Evolutionary conservation across 352 stramenopile species (phyloP), one percentile per base, ranked within the genome.

Genomic region (Detonula confervacea): DNA sequence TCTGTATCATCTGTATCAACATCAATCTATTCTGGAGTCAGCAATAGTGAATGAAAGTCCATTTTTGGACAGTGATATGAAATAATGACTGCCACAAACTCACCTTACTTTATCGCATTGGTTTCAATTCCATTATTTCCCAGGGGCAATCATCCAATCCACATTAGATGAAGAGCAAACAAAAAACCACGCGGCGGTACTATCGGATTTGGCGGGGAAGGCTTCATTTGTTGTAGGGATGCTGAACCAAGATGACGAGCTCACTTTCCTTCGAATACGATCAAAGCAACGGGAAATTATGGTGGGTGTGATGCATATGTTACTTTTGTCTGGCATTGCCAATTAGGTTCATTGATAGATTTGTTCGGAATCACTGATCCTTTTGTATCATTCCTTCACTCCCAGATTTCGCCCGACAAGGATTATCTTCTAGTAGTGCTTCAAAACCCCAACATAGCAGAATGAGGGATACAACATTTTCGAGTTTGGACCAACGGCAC

Each of bases 231-330:
- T 95, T 29, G 95, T 97, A 75, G 89, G 90, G 51, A 96, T 92
- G 60, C 80, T 97, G 8, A 93, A 96, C 65, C 88, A 94, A 79
- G 18, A 83, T 22, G 96, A 98, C 77, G 94, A 97, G 80, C 92
- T 98, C 73, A 97, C 94, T 49, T 98, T 98, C 82, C 79, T 98
- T 33, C 88, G 95, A 42, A 96, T 98, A 80, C 93, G 96, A 74
- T 97, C 94, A 55, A 96, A 96, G 81, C 96, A 97, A 79, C 90
- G 97, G 80, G 96, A 98, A 90, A 96, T 98, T 64, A 96, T 98
- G 92, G 96, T 98, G n/a, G n/a, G n/a, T n/a, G n/a, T n/a, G n/a
- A 73, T 62, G 73, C 62, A 42, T 89, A 91, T 49, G 25, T 24
- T n/a, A 56, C 56, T 61, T n/a, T 4, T 20, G 29, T 54, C 1